These are phyloP conservation scores for Cladosporium sp. DNA, from an alignment of 2,329 filamentous ascomycete genomes.

Conservation along the genomic window DNA sequence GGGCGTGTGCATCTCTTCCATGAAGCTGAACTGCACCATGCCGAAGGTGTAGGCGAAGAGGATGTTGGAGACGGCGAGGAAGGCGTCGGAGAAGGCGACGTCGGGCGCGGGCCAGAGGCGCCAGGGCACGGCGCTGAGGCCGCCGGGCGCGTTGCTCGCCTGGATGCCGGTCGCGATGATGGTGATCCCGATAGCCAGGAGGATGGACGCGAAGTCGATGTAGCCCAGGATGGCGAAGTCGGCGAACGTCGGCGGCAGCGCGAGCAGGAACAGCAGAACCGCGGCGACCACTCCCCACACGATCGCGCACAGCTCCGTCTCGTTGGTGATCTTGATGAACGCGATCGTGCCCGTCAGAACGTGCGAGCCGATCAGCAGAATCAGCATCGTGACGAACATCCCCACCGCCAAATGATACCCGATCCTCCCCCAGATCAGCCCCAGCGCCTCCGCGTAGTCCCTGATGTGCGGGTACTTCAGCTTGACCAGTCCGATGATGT, in stretches of 20 bases:
- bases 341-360: constrained; percentile 69
- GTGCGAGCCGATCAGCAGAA: constrained; percentile 80
- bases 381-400: constrained; percentile 93
- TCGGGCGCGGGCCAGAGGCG: constrained; percentile 59
- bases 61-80: constrained; percentile 91
- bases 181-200: constrained; percentile 76
- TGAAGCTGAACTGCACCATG: constrained; percentile 96
- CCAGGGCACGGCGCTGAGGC: constrained; percentile 59
- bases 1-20: constrained; percentile 79
- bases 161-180: constrained; percentile 68
- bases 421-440: constrained; percentile 51
- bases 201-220: constrained; percentile 84
- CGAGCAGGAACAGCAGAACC: constrained; percentile 56
- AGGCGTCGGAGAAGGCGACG: constrained; percentile 75
- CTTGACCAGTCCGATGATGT: constrained; percentile 57
- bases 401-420: constrained; percentile 62
- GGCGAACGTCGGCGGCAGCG: constrained; percentile 77
- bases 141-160: constrained; percentile 41
- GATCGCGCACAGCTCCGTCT: constrained; percentile 34
- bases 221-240: constrained; percentile 73
- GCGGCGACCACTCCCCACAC: constrained; percentile 40
- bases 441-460: constrained; percentile 41
- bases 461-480: constrained; percentile 40
- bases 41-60: constrained; percentile 68
- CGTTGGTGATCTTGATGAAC: constrained; percentile 36